Percentiles rank a stretch among this genome's conserved stretches.
Conservation (phyloP, 2,329 filamentous ascomycete species). For the Zymoseptoria tritici region DNA sequence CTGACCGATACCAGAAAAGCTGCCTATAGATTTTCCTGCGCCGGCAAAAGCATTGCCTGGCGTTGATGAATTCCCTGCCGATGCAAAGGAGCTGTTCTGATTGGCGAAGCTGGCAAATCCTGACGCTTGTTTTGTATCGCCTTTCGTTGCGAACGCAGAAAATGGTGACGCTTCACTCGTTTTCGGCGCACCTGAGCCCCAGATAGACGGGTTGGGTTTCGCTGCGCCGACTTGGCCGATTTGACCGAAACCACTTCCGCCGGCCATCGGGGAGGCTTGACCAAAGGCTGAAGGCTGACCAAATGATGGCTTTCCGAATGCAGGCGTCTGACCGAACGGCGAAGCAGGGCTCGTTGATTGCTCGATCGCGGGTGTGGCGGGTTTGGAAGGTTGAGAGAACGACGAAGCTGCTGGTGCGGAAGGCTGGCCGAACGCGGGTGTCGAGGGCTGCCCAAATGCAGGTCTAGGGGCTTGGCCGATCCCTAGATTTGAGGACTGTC, state of each 20-base stretch:
- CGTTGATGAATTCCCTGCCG: neutral
- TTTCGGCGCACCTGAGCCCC: slow-evolving; percentile 12
- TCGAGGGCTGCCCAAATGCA: slow-evolving; percentile 10
- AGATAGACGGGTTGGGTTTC: slow-evolving; percentile 16
- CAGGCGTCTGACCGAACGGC: slow-evolving; percentile 10
- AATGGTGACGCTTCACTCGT: neutral
- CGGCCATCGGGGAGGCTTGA: slow-evolving; percentile 5
- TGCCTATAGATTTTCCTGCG: neutral
- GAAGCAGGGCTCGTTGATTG: slow-evolving; percentile 5
- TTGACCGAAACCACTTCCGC: slow-evolving; percentile 17
- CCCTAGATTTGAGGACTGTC: slow-evolving; percentile 1
- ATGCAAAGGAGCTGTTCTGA: neutral
- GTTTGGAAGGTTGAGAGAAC: neutral
- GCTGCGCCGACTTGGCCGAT: slow-evolving; percentile 19
- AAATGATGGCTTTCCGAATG: slow-evolving; percentile 13
- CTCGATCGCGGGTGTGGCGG: slow-evolving; percentile 4
- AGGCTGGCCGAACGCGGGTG: slow-evolving; percentile 18
- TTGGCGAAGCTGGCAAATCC: neutral
- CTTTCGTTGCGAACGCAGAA: neutral
- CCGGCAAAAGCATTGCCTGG: neutral
- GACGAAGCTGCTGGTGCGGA: neutral
- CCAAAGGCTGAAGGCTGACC: slow-evolving; percentile 21
- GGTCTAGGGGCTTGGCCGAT: neutral
- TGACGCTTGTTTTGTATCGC: neutral
- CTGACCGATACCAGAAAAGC: neutral